Evolutionary conservation across 768 basidiomycete genomes (phyloP), one percentile per base, ranked within the genome.

Genomic region (Butyriboletus loyo): DNA sequence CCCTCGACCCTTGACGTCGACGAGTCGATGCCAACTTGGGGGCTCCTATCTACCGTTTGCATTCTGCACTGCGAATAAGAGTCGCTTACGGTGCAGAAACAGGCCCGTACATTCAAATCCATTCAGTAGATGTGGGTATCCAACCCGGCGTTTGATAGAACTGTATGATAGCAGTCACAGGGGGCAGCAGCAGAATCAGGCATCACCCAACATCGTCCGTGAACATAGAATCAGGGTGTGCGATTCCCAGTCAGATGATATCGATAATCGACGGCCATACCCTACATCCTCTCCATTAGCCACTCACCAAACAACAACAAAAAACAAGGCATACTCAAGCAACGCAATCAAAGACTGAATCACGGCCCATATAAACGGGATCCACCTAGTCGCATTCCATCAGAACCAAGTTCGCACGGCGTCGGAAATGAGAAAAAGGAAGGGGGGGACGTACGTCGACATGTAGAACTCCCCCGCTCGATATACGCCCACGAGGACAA

Each of bases 181-280:
- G n/a, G 7, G 4, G 46, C 13, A 25, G 25, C 25, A 19, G 13
- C 25, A 27, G 35, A 27, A 19, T 27, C 9, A 36, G 11, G 24
- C 15, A n/a, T 19, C 31, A 46, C 17, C 17, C 10, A 32, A 31
- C 22, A 4, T 24, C 25, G 25, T 36, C n/a, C 14, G 25, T 27
- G 46, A 14, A 46, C 7, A 36, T 6, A 8, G 32, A 46, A 25
- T 35, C 34, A 13, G 22, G 14, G 24, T n/a, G 13, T 14, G 34
- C 25, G 25, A 36, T 30, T 7, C 45, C 7, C 13, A 44, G 14
- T 56, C 14, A 76, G 19, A 76, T 71, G 45, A 75, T 69, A 28
- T 76, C 74, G 22, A 77, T 65, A 30, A 76, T 59, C 19, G 74
- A 69, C 13, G 75, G 75, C 75, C 76, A 77, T 52, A 76, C 60